These are phyloP conservation scores for Diutina sp. DNA, from an alignment of 1,139 yeast genomes.

Conservation along the genomic window DNA sequence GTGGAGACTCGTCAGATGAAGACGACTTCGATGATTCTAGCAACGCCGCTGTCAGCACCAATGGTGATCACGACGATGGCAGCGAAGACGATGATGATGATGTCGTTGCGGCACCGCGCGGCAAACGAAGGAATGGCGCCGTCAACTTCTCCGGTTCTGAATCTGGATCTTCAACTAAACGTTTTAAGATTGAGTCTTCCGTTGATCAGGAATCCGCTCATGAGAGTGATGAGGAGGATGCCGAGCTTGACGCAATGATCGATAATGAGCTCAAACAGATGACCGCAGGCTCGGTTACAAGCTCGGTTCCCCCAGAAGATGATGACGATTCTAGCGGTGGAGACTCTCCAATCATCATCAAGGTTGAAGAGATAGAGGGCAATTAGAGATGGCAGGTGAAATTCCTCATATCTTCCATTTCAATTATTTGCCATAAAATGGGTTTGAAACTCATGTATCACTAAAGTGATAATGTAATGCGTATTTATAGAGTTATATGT, in stretches of 20 bases:
- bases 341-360: neutral
- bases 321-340: neutral
- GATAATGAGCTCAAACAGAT: neutral
- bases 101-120: constrained; percentile 21
- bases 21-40: neutral
- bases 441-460: neutral
- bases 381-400: neutral
- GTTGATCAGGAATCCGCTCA: neutral
- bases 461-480: neutral
- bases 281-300: neutral
- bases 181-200: neutral
- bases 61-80: constrained; percentile 8
- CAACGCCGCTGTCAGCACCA: constrained; percentile 14
- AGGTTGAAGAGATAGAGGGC: neutral
- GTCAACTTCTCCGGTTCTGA: neutral
- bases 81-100: constrained; percentile 16
- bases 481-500: neutral
- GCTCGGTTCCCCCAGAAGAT: neutral
- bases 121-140: constrained; percentile 26
- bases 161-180: neutral
- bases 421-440: neutral
- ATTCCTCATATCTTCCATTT: neutral
- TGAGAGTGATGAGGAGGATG: neutral
- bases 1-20: constrained; percentile 21
- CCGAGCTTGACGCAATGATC: neutral